Base-by-base conservation (phyloP, 2,329 filamentous ascomycete species). In the Colletotrichum abscissum region DNA sequence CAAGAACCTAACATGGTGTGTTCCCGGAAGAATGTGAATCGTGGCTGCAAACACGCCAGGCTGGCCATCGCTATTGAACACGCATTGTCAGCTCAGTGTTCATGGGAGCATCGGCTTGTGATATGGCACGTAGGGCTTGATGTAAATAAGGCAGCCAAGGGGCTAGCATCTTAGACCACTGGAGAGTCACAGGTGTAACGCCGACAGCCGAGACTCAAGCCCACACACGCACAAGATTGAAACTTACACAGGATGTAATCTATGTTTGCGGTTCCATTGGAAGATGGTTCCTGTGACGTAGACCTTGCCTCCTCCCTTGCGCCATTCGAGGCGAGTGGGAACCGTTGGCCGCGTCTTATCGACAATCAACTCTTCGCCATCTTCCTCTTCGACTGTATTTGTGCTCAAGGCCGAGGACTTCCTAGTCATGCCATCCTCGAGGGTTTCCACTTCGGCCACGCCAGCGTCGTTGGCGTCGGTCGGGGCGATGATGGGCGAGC, bases 281-380 rank as follows among this genome's bases (percentile, higher is more conserved):
- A 97, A 97, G 80, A 98, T 98, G 24, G 97, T 98, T 76, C 96
- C 96, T 0, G 97, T 99, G 58, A 99, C 95, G 82, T 98, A 99
- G 76, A 98, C 91, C 83, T 95, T 97, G 71, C 97, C 94, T 72
- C 94, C 95, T 65, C 91, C 91, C 9, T 91, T 89, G 76, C 89
- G 90, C 97, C 97, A 99, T 83, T 97, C 94, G 72, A 99, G 91
- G 71, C 90, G 86, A 1, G 94, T 97, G 2, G 95, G 94, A 55
- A 98, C 94, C 8, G 94, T 94, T 52, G 93, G 93, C 75, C 92
- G 90, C 22, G 91, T 91, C 82, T 92, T 93, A 78, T 94, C 92
- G 42, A 94, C 90, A 52, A 92, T 89, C 79, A 96, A 88, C 80
- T 95, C 94, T 78, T 97, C 93, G 28, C 89, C 88, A 73, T 93